Evolutionary conservation across 495 filamentous ascomycete genomes (phyloP).

Genomic region (Hyaloscypha finlandica): DNA sequence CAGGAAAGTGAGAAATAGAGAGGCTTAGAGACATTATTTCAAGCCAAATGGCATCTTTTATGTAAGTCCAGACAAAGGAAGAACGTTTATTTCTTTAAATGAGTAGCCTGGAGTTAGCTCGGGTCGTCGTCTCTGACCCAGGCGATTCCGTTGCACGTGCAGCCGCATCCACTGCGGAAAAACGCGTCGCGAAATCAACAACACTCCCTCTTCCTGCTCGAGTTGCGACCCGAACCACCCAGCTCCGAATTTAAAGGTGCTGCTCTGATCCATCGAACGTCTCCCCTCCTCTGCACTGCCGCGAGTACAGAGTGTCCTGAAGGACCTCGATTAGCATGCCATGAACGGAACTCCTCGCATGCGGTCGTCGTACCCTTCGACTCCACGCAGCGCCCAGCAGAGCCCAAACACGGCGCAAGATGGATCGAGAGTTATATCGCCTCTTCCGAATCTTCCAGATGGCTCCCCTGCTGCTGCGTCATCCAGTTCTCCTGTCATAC

Average conservation of each 20-base stretch:
- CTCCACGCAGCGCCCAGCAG: slow-evolving; percentile 49
- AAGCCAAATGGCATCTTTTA: not conserved
- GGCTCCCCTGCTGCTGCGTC: slow-evolving; percentile 23
- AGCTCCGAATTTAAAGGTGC: not conserved
- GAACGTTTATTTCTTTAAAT: not conserved
- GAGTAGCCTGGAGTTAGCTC: not conserved
- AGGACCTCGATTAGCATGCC: slow-evolving; percentile 46
- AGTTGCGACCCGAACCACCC: not conserved
- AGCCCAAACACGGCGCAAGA: slow-evolving; percentile 6
- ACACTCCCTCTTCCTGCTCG: not conserved
- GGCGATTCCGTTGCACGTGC: not conserved
- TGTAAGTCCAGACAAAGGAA: not conserved
- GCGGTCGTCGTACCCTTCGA: slow-evolving; percentile 69
- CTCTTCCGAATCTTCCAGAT: slow-evolving; percentile 30
- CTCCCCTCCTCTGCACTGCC: not conserved
- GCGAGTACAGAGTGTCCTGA: slow-evolving; percentile 3
- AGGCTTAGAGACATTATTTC: not conserved
- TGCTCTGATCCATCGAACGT: not conserved
- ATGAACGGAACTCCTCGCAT: slow-evolving; percentile 77
- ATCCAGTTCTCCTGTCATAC: slow-evolving; percentile 63
- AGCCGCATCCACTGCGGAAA: not conserved
- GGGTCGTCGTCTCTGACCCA: no score
- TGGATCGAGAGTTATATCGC: slow-evolving; percentile 5
- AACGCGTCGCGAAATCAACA: not conserved
- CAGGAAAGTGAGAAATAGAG: not conserved